Evolutionary conservation across 2,329 filamentous ascomycete species (phyloP), one percentile per base, ranked within the genome.

Genomic region (Neofusicoccum cordaticola): DNA sequence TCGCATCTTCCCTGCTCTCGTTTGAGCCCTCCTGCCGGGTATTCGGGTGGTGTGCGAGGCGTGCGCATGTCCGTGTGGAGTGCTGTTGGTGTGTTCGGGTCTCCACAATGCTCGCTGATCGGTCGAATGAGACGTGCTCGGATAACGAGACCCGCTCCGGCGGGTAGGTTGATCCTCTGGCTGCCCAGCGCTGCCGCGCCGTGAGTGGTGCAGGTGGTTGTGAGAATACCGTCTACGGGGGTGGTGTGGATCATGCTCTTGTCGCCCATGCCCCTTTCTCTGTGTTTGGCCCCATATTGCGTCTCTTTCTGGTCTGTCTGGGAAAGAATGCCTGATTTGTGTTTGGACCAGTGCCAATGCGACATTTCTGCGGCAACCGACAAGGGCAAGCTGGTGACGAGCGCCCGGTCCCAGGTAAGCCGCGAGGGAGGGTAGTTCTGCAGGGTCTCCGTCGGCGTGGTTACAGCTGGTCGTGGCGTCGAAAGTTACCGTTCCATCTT

Each of bases 21-120:
- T 60, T 45, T 48, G 56, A 35, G 56, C 56, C 56, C 56, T 60
- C 41, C 31, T 19, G 42, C 56, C 56, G 56, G 56, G 56, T 47
- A 37, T 60, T 60, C 56, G 56, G 56, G 53, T 37, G 22, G 31
- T 58, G 22, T 42, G 39, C 22, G 15, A 58, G 53, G 53, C 37
- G 17, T 45, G 53, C 53, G 53, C 41, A n/a, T 45, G 35, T 35
- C 53, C 41, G 39, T 47, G 56, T 47, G 56, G 56, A 60, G 42
- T 47, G 56, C 31, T 37, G 31, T 42, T 47, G 56, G 56, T 44
- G 22, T 37, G 56, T 35, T 47, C 56, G 41, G 56, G 41, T 47
- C 56, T 60, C 56, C 56, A 60, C 41, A 13, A n/a, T 48, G 31
- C 56, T 37, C 31, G 42, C 31, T 47, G 56, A 22, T 60, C 41